Evolutionary conservation across 805 yeast genomes (phyloP).

Genomic region (Yarrowia sp.): DNA sequence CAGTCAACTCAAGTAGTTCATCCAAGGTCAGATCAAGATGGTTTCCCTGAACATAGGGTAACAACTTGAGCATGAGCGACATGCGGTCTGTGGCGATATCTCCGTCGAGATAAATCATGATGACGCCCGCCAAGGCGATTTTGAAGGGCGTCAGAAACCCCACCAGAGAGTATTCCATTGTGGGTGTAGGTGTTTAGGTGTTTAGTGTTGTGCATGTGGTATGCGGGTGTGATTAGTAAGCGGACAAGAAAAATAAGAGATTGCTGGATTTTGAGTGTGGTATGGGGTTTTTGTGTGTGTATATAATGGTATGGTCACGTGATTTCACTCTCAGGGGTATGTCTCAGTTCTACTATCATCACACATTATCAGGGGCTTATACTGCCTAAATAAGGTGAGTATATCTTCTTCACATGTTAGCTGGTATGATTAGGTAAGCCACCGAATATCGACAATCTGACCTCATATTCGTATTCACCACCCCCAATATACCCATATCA

Average conservation of each 20-base stretch:
- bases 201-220: neutral
- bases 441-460: no score
- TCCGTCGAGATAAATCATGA: conserved; percentile 32
- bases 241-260: no score
- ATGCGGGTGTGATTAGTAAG: neutral
- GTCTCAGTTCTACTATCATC: no score
- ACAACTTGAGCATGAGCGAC: conserved; percentile 34
- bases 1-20: neutral
- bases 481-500: no score
- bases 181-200: neutral
- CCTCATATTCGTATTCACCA: neutral
- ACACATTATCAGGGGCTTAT: neutral
- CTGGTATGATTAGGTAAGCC: no score
- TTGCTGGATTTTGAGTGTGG: no score
- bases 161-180: conserved; percentile 20
- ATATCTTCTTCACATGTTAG: neutral
- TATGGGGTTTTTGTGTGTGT: neutral
- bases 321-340: neutral
- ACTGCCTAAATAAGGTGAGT: neutral
- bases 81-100: conserved; percentile 28
- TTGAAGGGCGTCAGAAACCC: conserved; percentile 34
- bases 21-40: neutral
- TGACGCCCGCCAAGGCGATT: conserved; percentile 31
- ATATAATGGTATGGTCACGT: neutral
- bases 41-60: conserved; percentile 25